Conservation (phyloP, 495 filamentous ascomycete species). For the Aspergillus incahuasiensis region DNA sequence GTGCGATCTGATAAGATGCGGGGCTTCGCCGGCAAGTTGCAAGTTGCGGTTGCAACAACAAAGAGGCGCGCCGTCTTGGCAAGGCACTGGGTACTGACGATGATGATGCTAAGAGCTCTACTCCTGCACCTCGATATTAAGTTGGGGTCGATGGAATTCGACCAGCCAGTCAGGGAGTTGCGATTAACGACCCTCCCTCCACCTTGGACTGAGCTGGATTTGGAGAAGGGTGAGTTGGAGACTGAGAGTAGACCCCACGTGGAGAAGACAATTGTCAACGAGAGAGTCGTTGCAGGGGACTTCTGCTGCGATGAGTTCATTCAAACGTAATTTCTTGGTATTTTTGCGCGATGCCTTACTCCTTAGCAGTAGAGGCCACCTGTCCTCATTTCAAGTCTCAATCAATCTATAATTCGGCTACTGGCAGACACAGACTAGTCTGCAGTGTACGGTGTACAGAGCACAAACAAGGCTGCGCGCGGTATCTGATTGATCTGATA, state of each 20-base stretch:
- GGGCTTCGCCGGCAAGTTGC: too few relatives aligned
- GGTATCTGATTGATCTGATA: constrained; percentile 27
- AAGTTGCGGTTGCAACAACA: too few relatives aligned
- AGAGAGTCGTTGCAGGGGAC: too few relatives aligned
- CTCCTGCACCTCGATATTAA: background rate
- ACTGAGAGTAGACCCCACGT: background rate
- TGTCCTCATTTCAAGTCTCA: too few relatives aligned
- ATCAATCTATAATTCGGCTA: too few relatives aligned
- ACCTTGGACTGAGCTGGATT: too few relatives aligned
- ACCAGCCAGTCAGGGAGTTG: background rate
- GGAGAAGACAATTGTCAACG: background rate
- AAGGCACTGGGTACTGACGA: background rate
- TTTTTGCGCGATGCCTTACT: too few relatives aligned
- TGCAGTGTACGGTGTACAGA: too few relatives aligned
- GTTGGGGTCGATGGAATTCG: background rate
- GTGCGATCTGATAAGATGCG: constrained; percentile 5
- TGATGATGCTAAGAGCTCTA: background rate
- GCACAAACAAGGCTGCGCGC: background rate
- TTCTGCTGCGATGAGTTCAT: background rate
- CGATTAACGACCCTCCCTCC: background rate
- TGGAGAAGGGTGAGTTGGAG: background rate
- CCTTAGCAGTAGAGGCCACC: background rate
- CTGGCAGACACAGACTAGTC: too few relatives aligned
- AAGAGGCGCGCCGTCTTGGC: too few relatives aligned
- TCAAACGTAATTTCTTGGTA: background rate